These are phyloP conservation scores for Aspergillus persii DNA, from an alignment of 2,329 filamentous ascomycete genomes.

Conservation along the genomic window DNA sequence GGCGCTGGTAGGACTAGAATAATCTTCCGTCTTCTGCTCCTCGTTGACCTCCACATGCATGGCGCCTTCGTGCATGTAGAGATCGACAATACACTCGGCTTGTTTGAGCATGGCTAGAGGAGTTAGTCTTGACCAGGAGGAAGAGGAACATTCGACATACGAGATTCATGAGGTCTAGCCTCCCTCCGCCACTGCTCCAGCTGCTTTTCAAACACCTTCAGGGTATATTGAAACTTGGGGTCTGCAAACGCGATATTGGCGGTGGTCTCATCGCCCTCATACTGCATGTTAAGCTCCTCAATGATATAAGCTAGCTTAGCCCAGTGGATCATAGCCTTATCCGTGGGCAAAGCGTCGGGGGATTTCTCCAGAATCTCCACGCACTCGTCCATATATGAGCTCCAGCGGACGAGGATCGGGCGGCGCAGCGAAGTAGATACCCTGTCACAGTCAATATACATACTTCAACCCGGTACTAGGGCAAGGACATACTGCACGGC, in stretches of 20 bases:
- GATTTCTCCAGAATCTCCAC: constrained; percentile 57
- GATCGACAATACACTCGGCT: constrained; percentile 62
- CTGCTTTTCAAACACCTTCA: constrained; percentile 64
- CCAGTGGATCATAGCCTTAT: constrained; percentile 57
- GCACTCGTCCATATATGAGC: constrained; percentile 63
- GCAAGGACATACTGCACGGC: constrained; percentile 49
- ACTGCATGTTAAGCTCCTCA: constrained; percentile 67
- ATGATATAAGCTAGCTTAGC: constrained; percentile 60
- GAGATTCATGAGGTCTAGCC: constrained; percentile 53
- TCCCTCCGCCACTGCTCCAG: constrained; percentile 59
- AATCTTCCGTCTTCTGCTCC: constrained; percentile 24
- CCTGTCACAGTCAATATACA: constrained; percentile 32
- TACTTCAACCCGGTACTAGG: neutral
- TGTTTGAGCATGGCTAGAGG: constrained; percentile 59
- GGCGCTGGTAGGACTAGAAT: constrained; percentile 45
- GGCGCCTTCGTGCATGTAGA: constrained; percentile 75
- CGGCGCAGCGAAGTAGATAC: constrained; percentile 59
- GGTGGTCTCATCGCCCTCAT: constrained; percentile 64
- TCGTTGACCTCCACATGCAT: constrained; percentile 64
- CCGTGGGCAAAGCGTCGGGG: constrained; percentile 56
- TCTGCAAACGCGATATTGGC: constrained; percentile 57
- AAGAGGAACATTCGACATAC: constrained; percentile 46
- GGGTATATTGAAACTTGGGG: constrained; percentile 60
- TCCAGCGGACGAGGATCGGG: constrained; percentile 59
- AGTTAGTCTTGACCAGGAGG: neutral